Evolutionary conservation across 352 stramenopile genomes (phyloP), one percentile per base, ranked within the genome.

Genomic region (Phytophthora vignae): DNA sequence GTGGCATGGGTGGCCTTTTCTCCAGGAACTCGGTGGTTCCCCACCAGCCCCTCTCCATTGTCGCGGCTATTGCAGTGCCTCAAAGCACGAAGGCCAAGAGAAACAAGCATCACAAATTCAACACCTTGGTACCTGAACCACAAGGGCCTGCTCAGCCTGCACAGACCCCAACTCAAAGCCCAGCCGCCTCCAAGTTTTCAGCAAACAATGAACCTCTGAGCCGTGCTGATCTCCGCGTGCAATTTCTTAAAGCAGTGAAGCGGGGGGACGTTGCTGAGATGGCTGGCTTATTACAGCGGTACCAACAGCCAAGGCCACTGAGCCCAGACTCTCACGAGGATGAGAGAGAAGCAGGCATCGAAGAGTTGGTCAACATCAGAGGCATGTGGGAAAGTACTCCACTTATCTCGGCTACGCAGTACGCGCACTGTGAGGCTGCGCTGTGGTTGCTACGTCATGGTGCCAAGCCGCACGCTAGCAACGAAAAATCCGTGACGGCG

Each of bases 341-440:
- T 38, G 66, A 73, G 42, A 56, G 21, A 46, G 60, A 78, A 59
- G 74, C 69, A 52, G 25, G 27, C 25, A 61, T 64, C 29, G 70
- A 75, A 31, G 68, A 73, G 10, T 60, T 91, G 17, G 60, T 92
- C 50, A 90, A 94, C 48, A 79, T 90, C 15, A 82, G 86, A 31
- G 86, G 86, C 29, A 95, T 95, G 88, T 95, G 88, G 88, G 88
- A 94, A 25, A 93, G 86, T 61, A 95, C 88, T 27, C 88, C 88
- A 22, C 69, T 95, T 19, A 84, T 95, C n/a, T 91, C 88, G 50
- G 84, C 88, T 33, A 77, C 86, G 17, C 85, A 94, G 55, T 95
- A 93, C 54, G 77, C 73, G 36, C 88, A 91, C 46, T 44, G 74
- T 10, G 62, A 72, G 4, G 78, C 87, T 50, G 86, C 86, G 15